These are phyloP conservation scores for Plantago elongata DNA, from an alignment of 257 asterid genomes.

Conservation along the genomic window DNA sequence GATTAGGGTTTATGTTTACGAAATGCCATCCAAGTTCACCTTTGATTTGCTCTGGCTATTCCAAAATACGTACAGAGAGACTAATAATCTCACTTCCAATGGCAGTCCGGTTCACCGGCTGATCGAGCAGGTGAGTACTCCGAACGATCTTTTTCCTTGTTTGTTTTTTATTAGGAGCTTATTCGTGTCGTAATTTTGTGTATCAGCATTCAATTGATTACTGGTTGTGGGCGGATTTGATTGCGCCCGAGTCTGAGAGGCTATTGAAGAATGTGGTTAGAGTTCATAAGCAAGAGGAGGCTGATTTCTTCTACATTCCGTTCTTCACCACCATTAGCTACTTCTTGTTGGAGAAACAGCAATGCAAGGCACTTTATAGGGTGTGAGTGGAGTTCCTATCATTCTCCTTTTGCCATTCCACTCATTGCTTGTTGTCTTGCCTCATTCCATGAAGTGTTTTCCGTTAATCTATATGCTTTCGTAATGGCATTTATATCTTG, in stretches of 20 bases:
- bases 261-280: slow-evolving; percentile 71
- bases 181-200: neutral
- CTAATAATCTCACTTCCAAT: slow-evolving; percentile 79
- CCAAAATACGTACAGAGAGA: slow-evolving; percentile 52
- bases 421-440: slow-evolving; percentile 7
- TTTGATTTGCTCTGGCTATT: slow-evolving; percentile 84
- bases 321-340: slow-evolving; percentile 88
- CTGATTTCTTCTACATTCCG: slow-evolving; percentile 94
- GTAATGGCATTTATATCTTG: too few species aligned
- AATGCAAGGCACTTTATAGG: slow-evolving; percentile 98
- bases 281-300: slow-evolving; percentile 80
- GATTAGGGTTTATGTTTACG: slow-evolving; percentile 71
- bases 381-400: slow-evolving; percentile 90
- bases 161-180: neutral
- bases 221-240: slow-evolving; percentile 97
- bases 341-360: slow-evolving; percentile 86
- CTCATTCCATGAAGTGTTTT: slow-evolving; percentile 5
- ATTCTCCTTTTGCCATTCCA: slow-evolving; percentile 6
- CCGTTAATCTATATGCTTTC: neutral
- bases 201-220: slow-evolving; percentile 91
- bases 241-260: slow-evolving; percentile 75
- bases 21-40: slow-evolving; percentile 90
- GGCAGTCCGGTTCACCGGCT: slow-evolving; percentile 97
- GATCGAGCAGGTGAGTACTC: slow-evolving; percentile 65
- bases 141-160: neutral